Base-by-base conservation (phyloP, 1,284 basidiomycete genomes). In the Apiotrichum sp. region DNA sequence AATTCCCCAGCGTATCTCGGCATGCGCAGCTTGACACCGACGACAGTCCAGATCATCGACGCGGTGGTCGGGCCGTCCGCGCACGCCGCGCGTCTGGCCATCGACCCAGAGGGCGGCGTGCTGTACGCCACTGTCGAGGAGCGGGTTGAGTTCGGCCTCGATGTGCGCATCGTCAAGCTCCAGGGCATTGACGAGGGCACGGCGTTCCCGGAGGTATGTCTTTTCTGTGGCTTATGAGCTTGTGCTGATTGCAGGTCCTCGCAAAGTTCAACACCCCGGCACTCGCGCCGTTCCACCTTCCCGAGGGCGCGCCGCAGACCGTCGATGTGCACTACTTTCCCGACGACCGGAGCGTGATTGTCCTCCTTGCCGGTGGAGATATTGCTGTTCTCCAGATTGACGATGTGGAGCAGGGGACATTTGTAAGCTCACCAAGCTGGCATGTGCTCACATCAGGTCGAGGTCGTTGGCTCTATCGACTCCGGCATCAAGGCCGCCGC, bases 381-480 rank as follows among this genome's bases (percentile, higher is more conserved):
- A 88, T 95, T 55, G 84, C 83, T 2, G 83, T 84, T 29, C 72
- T 87, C 42, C 72, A 80, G 9, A 64, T 88, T 29, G 69, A 71
- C 43, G 57, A 62, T 5, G 56, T 59, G 14, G 83, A 85, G 49
- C 82, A 84, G 36, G 79, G 81, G 3, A 65, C 79, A 7, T 59
- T 63, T 50, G 63, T 66, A 53, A 59, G 67, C 59, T 54, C 4
- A 3, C 8, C 3, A 9, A 38, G 33, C 33, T 46, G 1, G 4
- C 13, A 29, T 29, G 22, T 79, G 68, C 35, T 50, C 49, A 59
- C 34, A 35, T 52, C 42, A 74, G 84, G 76, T 82, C 46, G 88
- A 93, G 62, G 81, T 89, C 5, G 85, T 93, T 51, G 93, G 95
- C 4, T 86, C 86, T 0, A 83, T 98, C 13, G 91, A 96, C 57